Evolutionary conservation across 768 basidiomycete species (phyloP).

Genomic region (Auriscalpium orientale): DNA sequence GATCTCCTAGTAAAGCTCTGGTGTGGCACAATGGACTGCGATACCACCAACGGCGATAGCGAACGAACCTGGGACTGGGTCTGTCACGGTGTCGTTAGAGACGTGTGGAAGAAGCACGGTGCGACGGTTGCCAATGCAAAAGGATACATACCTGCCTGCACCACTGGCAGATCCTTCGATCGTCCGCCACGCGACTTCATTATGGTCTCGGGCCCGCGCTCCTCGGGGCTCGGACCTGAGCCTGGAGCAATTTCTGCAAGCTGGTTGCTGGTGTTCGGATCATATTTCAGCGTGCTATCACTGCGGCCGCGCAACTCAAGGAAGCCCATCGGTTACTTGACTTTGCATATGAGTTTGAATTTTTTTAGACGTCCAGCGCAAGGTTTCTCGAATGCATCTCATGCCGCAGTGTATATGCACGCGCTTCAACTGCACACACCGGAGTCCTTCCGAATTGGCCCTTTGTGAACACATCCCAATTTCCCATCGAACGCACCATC

Average conservation of each 20-base stretch:
- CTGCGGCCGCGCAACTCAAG: slow-evolving; percentile 5
- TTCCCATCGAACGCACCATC: slow-evolving; percentile 25
- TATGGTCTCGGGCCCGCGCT: slow-evolving; percentile 19
- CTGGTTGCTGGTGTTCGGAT: slow-evolving; percentile 18
- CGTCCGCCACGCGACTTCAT: slow-evolving; percentile 29
- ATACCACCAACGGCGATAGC: not conserved
- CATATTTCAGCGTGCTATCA: slow-evolving; percentile 13
- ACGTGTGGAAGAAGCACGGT: slow-evolving; percentile 31
- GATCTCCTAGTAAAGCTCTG: slow-evolving; percentile 7
- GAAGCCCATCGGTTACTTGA: slow-evolving; percentile 13
- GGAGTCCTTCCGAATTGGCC: slow-evolving; percentile 20
- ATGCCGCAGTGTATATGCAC: slow-evolving; percentile 25
- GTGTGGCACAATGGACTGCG: slow-evolving; percentile 5
- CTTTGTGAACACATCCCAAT: slow-evolving; percentile 19
- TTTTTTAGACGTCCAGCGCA: slow-evolving; percentile 26
- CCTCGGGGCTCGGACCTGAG: slow-evolving; percentile 16
- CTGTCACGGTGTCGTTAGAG: slow-evolving; percentile 8
- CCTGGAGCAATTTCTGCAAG: slow-evolving; percentile 21
- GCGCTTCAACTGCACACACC: slow-evolving; percentile 20
- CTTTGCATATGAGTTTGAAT: slow-evolving; percentile 28
- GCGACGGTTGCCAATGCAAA: slow-evolving; percentile 23
- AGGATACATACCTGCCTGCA: slow-evolving; percentile 29
- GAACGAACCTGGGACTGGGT: slow-evolving; percentile 26
- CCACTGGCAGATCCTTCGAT: too few species aligned
- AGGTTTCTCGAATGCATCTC: slow-evolving; percentile 25